A percentile compares a stretch with the other conserved stretches of the same genome.
Evolutionary conservation across 306 rosid genomes (phyloP).

Genomic region (Castanea mollissima): DNA sequence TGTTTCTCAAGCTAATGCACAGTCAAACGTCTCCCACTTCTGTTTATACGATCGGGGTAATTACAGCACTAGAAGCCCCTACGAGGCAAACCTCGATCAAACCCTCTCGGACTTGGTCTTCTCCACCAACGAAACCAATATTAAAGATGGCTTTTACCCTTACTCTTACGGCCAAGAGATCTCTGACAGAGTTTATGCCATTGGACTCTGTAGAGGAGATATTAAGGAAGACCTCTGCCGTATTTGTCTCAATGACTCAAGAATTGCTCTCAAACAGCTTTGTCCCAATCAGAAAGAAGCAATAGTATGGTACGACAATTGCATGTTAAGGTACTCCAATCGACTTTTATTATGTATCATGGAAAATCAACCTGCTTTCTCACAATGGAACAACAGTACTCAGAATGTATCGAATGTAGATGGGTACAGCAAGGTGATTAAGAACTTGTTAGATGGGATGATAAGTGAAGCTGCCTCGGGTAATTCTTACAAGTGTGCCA

Average conservation of each 20-base stretch:
- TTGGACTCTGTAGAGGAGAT: slow-evolving; percentile 31
- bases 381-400: background rate
- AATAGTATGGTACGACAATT: slow-evolving; percentile 19
- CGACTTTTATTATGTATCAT: background rate
- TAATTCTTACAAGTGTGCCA: background rate
- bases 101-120: slow-evolving; percentile 20
- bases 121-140: background rate
- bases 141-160: slow-evolving; percentile 6
- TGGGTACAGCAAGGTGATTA: background rate
- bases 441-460: background rate
- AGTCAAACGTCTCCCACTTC: background rate
- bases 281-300: slow-evolving; percentile 36
- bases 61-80: slow-evolving; percentile 27
- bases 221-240: slow-evolving; percentile 1
- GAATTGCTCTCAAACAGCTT: background rate
- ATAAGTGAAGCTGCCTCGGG: background rate
- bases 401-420: background rate
- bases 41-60: slow-evolving; percentile 11
- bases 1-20: background rate
- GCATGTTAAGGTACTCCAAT: slow-evolving; percentile 22
- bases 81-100: slow-evolving; percentile 21
- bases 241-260: slow-evolving; percentile 25
- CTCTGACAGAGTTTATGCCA: slow-evolving; percentile 15
- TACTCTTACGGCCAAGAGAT: slow-evolving; percentile 2
- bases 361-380: background rate